Conservation (phyloP, 1,284 basidiomycete species). For the Megacollybia platyphylla region DNA sequence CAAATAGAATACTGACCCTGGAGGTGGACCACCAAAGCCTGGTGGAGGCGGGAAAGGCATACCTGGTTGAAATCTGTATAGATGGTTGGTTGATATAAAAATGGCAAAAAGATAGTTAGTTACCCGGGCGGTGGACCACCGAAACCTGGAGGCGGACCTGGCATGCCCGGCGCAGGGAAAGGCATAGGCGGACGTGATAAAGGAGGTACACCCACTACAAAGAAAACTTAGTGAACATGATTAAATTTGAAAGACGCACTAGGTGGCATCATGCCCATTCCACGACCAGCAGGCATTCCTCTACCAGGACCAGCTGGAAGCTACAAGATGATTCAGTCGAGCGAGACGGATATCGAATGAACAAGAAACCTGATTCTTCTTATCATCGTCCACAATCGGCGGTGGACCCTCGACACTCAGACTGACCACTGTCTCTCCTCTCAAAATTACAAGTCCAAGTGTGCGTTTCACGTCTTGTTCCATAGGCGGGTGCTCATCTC, state of each 20-base stretch:
- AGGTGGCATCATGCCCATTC: slow-evolving; percentile 93
- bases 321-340: slow-evolving; percentile 24
- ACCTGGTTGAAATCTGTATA: slow-evolving; percentile 57
- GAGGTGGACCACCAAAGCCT: slow-evolving; percentile 71
- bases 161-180: slow-evolving; percentile 74
- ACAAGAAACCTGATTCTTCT: slow-evolving; percentile 58
- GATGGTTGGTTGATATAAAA: no score
- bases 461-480: slow-evolving; percentile 95
- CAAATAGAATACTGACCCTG: slow-evolving; percentile 53
- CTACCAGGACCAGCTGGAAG: slow-evolving; percentile 85
- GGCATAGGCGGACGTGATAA: slow-evolving; percentile 77
- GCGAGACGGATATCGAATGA: neutral
- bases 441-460: slow-evolving; percentile 88
- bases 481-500: slow-evolving; percentile 59
- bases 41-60: slow-evolving; percentile 73
- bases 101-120: no score
- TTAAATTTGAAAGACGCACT: slow-evolving; percentile 35
- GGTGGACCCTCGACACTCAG: slow-evolving; percentile 94
- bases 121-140: slow-evolving; percentile 35
- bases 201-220: slow-evolving; percentile 49
- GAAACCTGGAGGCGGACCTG: slow-evolving; percentile 73
- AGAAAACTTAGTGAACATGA: slow-evolving; percentile 7
- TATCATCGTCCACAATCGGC: slow-evolving; percentile 81
- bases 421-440: slow-evolving; percentile 95
- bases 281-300: slow-evolving; percentile 91